Evolutionary conservation across 495 filamentous ascomycete species (phyloP).

Genomic region (Aspergillus bridgeri): DNA sequence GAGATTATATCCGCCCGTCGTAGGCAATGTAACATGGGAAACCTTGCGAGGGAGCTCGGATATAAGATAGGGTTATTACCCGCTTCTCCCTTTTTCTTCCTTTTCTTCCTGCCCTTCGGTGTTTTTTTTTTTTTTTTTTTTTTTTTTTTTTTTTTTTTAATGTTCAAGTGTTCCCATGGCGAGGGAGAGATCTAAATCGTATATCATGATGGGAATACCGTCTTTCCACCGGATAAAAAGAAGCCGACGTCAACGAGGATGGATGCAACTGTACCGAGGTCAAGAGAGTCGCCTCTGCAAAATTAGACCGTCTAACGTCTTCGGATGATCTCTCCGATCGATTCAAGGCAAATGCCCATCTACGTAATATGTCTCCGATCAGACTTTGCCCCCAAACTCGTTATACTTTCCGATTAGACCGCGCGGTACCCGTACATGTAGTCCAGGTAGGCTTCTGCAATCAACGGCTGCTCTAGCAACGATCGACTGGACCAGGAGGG

Average conservation of each 20-base stretch:
- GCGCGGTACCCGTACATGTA: background rate
- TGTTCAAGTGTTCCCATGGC: too few relatives aligned
- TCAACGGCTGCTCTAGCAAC: slow-evolving; percentile 14
- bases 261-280: background rate
- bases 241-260: background rate
- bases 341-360: background rate
- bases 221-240: background rate
- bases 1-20: slow-evolving; percentile 2
- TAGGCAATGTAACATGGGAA: background rate
- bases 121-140: too few relatives aligned
- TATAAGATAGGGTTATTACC: slow-evolving; percentile 8
- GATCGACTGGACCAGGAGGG: slow-evolving; percentile 12
- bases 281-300: background rate
- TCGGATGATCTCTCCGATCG: background rate
- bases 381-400: background rate
- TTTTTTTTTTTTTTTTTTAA: background rate
- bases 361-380: slow-evolving; percentile 11
- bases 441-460: slow-evolving; percentile 18
- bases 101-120: background rate
- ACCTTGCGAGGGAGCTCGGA: background rate
- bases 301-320: too few relatives aligned
- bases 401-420: slow-evolving; percentile 2
- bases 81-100: background rate
- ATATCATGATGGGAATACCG: background rate
- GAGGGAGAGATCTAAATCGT: background rate